Evolutionary conservation across 2,329 filamentous ascomycete genomes (phyloP).

Genomic region (Stachybotrys chlorohalonatus): DNA sequence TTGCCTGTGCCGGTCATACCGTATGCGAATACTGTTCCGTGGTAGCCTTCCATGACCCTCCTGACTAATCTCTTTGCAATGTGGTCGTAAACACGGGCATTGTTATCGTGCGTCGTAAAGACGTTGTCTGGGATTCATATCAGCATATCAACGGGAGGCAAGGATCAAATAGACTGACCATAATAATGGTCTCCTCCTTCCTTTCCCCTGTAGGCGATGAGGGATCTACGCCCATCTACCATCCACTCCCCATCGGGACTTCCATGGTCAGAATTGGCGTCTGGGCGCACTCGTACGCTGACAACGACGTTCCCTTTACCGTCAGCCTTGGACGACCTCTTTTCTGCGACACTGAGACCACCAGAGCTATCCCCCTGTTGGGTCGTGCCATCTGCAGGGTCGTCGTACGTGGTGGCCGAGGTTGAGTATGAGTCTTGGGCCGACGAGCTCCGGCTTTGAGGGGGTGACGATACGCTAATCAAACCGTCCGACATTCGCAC

Average conservation of each 20-base stretch:
- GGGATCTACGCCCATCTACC: constrained; percentile 73
- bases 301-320: constrained; percentile 92
- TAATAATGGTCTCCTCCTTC: constrained; percentile 92
- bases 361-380: constrained; percentile 20
- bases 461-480: constrained; percentile 69
- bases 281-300: constrained; percentile 86
- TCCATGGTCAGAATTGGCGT: constrained; percentile 54
- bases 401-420: constrained; percentile 81
- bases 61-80: constrained; percentile 89
- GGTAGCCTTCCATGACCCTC: constrained; percentile 97
- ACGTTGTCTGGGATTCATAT: constrained; percentile 67
- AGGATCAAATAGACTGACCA: constrained; percentile 48
- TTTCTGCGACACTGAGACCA: constrained; percentile 26
- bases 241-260: constrained; percentile 77
- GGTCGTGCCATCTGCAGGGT: constrained; percentile 50
- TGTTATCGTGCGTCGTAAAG: constrained; percentile 88
- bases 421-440: constrained; percentile 89
- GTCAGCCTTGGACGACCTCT: constrained; percentile 50
- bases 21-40: constrained; percentile 96
- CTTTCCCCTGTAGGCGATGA: constrained; percentile 77
- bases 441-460: constrained; percentile 85
- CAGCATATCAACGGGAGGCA: constrained; percentile 5
- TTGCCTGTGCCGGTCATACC: constrained; percentile 99
- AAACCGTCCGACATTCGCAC: constrained; percentile 65
- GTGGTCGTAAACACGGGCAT: constrained; percentile 88